phyloP scores from a whole-genome alignment of 495 filamentous ascomycete genomes.

The Hypoxylon cercidicola region DNA sequence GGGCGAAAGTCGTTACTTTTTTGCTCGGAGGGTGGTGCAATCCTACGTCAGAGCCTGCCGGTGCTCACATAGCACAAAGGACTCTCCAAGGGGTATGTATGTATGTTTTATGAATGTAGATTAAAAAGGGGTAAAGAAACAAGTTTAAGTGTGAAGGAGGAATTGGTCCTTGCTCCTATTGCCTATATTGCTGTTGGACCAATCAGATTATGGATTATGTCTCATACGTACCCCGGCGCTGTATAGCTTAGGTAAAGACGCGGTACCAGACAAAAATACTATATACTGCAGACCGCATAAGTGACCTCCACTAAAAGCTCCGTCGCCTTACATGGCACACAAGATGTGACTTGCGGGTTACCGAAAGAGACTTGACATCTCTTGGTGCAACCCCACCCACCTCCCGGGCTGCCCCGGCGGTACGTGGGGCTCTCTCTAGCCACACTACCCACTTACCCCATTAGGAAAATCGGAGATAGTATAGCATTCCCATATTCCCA shows the following conservation, averaged over 20 bases:
- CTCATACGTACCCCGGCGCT: conserved; percentile 2
- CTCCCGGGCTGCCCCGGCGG: conserved; percentile 26
- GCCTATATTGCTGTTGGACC: conserved; percentile 23
- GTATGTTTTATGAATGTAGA: conserved; percentile 28
- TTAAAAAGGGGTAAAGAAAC: conserved; percentile 31
- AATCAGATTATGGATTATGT: conserved; percentile 3
- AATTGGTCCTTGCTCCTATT: conserved; percentile 23
- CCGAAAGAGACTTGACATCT: conserved; percentile 8
- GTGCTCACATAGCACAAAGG: neutral
- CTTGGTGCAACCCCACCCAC: conserved; percentile 6
- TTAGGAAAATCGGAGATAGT: conserved; percentile 22
- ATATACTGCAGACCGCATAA: no score
- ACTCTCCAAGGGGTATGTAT: conserved; percentile 22
- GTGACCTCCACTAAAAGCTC: no score
- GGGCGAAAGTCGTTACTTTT: neutral
- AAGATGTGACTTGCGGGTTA: neutral
- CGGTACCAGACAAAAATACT: conserved; percentile 5
- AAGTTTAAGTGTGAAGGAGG: conserved; percentile 20
- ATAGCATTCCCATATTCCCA: neutral
- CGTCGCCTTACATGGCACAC: neutral
- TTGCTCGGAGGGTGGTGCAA: conserved; percentile 23
- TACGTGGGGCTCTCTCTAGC: conserved; percentile 4
- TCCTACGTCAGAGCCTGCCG: conserved; percentile 19
- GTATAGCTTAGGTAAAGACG: conserved; percentile 21
- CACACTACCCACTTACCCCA: conserved; percentile 33